phyloP scores from a whole-genome alignment of 345 rosid genomes.

The Viola odorata region DNA sequence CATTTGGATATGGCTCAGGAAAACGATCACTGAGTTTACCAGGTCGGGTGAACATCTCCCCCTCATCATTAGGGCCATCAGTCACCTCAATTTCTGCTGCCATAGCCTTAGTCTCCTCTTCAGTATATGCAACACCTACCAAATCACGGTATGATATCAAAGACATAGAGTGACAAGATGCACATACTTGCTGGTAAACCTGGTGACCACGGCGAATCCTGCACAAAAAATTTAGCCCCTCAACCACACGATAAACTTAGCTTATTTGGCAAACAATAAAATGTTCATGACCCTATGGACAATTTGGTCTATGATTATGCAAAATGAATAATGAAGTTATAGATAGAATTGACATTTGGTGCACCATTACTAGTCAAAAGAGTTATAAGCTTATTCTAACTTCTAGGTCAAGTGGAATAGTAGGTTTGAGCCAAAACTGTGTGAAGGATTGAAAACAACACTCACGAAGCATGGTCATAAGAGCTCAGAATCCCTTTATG shows the following conservation, averaged over 20 bases:
- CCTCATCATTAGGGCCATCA: slow-evolving; percentile 99
- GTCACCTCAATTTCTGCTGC: slow-evolving; percentile 98
- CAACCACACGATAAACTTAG: neutral
- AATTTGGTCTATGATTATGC: no score
- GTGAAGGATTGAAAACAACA: slow-evolving; percentile 9
- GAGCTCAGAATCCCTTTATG: slow-evolving; percentile 95
- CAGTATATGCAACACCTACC: slow-evolving; percentile 97
- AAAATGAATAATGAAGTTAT: no score
- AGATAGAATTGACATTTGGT: neutral
- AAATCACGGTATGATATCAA: slow-evolving; percentile 86
- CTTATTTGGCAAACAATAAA: no score
- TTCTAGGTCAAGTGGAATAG: neutral
- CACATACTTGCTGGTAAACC: slow-evolving; percentile 96
- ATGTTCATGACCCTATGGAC: no score
- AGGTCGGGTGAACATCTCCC: slow-evolving; percentile 97
- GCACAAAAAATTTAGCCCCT: slow-evolving; percentile 25
- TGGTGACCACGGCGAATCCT: slow-evolving; percentile 99
- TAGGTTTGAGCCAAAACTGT: neutral
- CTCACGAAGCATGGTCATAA: slow-evolving; percentile 99
- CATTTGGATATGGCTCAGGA: slow-evolving; percentile 88
- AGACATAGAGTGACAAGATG: slow-evolving; percentile 99
- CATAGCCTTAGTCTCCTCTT: slow-evolving; percentile 97
- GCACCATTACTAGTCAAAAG: neutral
- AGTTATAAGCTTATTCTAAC: neutral
- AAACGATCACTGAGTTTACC: slow-evolving; percentile 97